These are phyloP conservation scores for Glycine tomentella DNA, from an alignment of 306 rosid genomes.

Conservation along the genomic window DNA sequence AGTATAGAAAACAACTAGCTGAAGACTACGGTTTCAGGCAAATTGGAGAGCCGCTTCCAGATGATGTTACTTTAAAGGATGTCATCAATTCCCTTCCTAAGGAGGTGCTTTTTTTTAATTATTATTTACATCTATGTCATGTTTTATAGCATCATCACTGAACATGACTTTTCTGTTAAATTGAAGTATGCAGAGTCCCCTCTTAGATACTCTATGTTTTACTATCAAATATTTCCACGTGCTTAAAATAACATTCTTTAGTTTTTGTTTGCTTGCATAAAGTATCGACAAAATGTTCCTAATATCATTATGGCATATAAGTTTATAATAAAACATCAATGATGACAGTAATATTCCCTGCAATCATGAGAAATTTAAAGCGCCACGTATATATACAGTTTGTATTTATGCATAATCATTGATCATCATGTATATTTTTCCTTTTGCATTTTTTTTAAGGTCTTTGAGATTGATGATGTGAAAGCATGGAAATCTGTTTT, in stretches of 20 bases:
- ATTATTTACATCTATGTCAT: background rate
- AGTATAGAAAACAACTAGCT: conserved; percentile 70
- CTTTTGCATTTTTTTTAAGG: conserved; percentile 54
- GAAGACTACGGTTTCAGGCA: conserved; percentile 83
- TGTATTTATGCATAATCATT: background rate
- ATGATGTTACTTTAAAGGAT: conserved; percentile 72
- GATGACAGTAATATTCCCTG: background rate
- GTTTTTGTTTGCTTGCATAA: conserved; percentile 22
- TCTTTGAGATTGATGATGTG: conserved; percentile 81
- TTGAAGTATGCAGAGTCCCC: conserved; percentile 21
- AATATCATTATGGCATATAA: background rate
- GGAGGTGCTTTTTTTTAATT: conserved; percentile 52
- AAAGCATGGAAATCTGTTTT: conserved; percentile 89
- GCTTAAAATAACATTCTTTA: background rate
- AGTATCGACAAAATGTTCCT: conserved; percentile 29
- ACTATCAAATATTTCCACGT: background rate
- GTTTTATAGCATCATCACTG: conserved; percentile 20
- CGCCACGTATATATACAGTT: background rate
- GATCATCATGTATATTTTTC: conserved; percentile 25
- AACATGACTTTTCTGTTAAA: conserved; percentile 6
- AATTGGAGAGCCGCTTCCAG: conserved; percentile 89
- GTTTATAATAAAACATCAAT: conserved; percentile 26
- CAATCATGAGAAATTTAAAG: background rate
- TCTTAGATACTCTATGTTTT: conserved; percentile 20
- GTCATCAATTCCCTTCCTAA: conserved; percentile 85